Conservation (phyloP, 805 yeast species). For the Starmerella potacharoeniae region DNA sequence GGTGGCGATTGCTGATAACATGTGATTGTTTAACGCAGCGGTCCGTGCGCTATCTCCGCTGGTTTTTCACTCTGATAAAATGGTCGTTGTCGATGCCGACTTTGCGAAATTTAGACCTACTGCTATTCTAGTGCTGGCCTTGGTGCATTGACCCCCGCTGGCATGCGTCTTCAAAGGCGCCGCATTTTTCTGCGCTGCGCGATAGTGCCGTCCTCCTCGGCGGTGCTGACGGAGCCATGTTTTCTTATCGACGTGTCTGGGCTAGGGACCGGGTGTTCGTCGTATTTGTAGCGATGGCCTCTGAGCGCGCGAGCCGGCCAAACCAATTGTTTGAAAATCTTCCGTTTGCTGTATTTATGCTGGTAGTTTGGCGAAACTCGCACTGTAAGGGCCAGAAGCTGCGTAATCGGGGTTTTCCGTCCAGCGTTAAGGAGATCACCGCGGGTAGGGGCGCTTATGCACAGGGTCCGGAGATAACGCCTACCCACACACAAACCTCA, state of each 20-base stretch:
- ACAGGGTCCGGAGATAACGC: background rate
- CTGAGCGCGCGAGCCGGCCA: background rate
- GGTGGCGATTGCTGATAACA: no score
- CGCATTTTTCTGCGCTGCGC: background rate
- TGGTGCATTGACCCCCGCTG: no score
- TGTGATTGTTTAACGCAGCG: no score
- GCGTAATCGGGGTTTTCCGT: background rate
- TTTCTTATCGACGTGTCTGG: background rate
- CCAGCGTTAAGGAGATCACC: background rate
- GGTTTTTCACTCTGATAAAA: no score
- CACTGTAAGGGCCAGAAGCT: background rate
- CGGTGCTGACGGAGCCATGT: background rate
- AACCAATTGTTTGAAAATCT: background rate
- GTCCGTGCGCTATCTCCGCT: no score
- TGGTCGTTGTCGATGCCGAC: no score
- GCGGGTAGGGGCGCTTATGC: constrained; percentile 2
- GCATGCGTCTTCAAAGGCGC: background rate
- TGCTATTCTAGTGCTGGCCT: no score
- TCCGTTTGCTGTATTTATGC: background rate
- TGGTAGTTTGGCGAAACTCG: background rate
- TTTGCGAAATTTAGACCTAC: no score
- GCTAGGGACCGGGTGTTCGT: background rate
- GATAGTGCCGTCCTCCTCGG: background rate
- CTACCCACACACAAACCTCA: background rate
- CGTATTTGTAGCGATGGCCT: background rate